Evolutionary conservation across 2,329 filamentous ascomycete species (phyloP), one percentile per base, ranked within the genome.

Genomic region (Colletotrichum cordylinicola): DNA sequence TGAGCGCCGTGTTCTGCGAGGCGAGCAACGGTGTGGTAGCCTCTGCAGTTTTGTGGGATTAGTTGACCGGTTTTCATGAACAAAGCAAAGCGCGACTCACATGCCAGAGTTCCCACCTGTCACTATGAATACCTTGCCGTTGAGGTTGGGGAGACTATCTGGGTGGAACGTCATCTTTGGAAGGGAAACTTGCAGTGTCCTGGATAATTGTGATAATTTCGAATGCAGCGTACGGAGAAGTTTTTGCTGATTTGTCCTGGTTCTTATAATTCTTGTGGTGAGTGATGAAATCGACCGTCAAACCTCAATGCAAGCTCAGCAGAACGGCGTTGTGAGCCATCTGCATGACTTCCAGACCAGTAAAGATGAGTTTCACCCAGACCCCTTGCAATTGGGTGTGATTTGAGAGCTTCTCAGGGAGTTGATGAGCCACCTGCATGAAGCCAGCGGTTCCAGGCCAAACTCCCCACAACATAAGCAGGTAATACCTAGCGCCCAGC

Each of bases 51-150:
- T 55, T 31, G 33, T 43, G 4, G 24, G 24, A 24, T 18, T 2
- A 64, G 10, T 62, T n/a, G 12, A 31, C n/a, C 24, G 16, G 21
- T 33, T 48, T 27, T 70, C 35, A 18, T 31, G 21, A 29, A 29
- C 6, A 58, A 58, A 29, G 8, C 24, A 58, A 58, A 33, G 27
- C 27, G 16, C 27, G 16, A 82, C 84, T 79, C 79, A 86, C 85
- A 87, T 86, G 79, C 86, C 87, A 13, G 86, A 83, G 72, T 87
- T 87, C 0, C 86, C 86, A 55, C 86, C 86, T 16, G 87, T 88
- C 75, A 88, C 85, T 62, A 88, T 81, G 71, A 82, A 87, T 16
- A 87, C 83, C 79, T 85, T 86, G 29, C 84, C 86, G 33, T 78
- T 77, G 62, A 89, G 85, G 74, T 85, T 79, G 10, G 86, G 86